These are phyloP conservation scores for Aspergillus sp. DNA, from an alignment of 2,329 filamentous ascomycete species.

Conservation along the genomic window DNA sequence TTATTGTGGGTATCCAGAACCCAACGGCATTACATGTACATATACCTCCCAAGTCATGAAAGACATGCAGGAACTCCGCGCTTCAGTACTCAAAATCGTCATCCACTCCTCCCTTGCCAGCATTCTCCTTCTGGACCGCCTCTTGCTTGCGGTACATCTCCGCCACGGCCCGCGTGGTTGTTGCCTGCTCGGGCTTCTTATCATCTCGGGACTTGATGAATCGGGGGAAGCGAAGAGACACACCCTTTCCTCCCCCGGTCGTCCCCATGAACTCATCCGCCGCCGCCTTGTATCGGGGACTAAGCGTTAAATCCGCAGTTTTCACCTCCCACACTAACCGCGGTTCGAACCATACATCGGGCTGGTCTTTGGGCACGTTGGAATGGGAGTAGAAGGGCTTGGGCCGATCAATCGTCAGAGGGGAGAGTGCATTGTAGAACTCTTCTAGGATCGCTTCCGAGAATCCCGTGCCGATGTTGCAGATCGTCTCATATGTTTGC, in stretches of 20 bases:
- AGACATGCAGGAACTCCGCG: neutral
- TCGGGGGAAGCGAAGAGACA: constrained; percentile 85
- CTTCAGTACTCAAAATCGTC: constrained; percentile 94
- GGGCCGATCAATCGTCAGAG: constrained; percentile 79
- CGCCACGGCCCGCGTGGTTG: constrained; percentile 78
- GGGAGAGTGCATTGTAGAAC: constrained; percentile 72
- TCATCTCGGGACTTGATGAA: constrained; percentile 93
- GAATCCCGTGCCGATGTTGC: constrained; percentile 98
- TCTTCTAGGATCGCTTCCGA: constrained; percentile 92
- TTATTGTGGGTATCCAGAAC: neutral
- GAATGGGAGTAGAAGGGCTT: constrained; percentile 96
- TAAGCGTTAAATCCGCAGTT: constrained; percentile 91
- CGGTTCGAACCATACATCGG: constrained; percentile 98
- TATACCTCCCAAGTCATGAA: neutral
- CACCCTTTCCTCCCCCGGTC: constrained; percentile 70
- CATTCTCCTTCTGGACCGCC: constrained; percentile 79
- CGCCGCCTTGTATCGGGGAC: constrained; percentile 90
- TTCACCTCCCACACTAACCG: constrained; percentile 96
- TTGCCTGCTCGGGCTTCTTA: constrained; percentile 93
- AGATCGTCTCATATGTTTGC: constrained; percentile 90
- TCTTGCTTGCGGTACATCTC: constrained; percentile 98
- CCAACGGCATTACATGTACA: constrained; percentile 3
- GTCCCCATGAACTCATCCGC: constrained; percentile 75
- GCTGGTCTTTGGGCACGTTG: constrained; percentile 82
- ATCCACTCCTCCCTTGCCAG: constrained; percentile 85